Evolutionary conservation across 441 rosid genomes (phyloP).

Genomic region (Adansonia gregorii): DNA sequence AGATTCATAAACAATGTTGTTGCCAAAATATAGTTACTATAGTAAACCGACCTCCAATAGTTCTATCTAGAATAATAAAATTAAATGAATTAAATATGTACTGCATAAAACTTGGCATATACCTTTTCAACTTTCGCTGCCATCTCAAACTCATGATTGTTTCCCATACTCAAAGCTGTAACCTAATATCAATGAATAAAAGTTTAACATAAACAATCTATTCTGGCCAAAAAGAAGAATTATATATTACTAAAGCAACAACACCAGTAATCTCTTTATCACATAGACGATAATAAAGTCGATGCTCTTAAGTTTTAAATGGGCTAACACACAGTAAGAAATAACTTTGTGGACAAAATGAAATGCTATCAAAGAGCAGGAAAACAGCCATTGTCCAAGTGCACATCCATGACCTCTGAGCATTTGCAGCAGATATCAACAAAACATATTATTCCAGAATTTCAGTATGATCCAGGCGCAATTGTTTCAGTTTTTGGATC

Average conservation of each 20-base stretch:
- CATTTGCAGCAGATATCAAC: background rate
- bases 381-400: constrained; percentile 2
- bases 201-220: constrained; percentile 22
- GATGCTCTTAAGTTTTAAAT: background rate
- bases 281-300: background rate
- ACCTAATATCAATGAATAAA: constrained; percentile 46
- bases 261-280: background rate
- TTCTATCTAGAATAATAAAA: background rate
- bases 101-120: constrained; percentile 16
- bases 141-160: constrained; percentile 80
- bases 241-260: background rate
- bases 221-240: constrained; percentile 3
- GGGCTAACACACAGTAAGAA: constrained; percentile 11
- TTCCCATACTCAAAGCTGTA: constrained; percentile 89
- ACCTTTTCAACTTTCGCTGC: constrained; percentile 94
- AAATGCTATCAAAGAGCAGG: constrained; percentile 14
- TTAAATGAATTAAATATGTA: constrained; percentile 16
- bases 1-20: constrained; percentile 18
- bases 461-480: background rate
- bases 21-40: background rate
- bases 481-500: constrained; percentile 13
- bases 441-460: background rate
- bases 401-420: background rate
- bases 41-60: background rate
- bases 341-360: background rate